Conservation (phyloP, 2,329 filamentous ascomycete species). For the Hirsutella rhossiliensis region DNA sequence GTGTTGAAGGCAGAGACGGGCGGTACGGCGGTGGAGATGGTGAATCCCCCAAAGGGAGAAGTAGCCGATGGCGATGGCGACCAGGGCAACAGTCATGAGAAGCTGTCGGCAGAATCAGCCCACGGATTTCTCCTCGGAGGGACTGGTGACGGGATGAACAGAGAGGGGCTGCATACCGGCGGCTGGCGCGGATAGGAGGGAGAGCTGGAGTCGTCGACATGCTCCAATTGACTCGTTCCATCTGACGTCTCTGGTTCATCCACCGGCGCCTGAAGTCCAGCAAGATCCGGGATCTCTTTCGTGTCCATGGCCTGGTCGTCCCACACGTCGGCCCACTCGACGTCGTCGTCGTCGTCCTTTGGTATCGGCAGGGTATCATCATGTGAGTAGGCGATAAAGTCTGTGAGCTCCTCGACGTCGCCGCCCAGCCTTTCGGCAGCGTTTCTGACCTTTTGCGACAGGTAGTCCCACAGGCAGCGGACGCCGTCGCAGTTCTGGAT, state of each 20-base stretch:
- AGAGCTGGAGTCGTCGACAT: not conserved
- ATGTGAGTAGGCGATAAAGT: not conserved
- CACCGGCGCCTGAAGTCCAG: too few relatives aligned
- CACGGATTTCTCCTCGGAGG: not conserved
- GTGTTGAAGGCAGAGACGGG: conserved; percentile 5
- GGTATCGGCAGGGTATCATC: not conserved
- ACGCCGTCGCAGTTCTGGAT: too few relatives aligned
- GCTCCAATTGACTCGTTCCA: not conserved
- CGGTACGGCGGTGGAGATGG: conserved; percentile 6
- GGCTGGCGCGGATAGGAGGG: not conserved
- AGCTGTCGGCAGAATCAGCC: not conserved
- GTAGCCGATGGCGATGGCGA: conserved; percentile 11
- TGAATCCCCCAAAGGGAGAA: conserved; percentile 12
- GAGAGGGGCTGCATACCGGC: not conserved
- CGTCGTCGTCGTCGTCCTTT: not conserved
- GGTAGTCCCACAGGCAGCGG: too few relatives aligned
- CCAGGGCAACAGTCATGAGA: conserved; percentile 12
- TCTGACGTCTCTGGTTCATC: not conserved
- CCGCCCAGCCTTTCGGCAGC: conserved; percentile 10
- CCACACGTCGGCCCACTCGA: not conserved
- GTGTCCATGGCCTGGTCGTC: too few relatives aligned
- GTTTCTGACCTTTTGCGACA: conserved; percentile 25
- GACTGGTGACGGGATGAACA: too few relatives aligned
- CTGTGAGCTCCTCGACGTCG: conserved; percentile 2
- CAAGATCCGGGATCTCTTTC: too few relatives aligned